Conservation (phyloP, 2,329 filamentous ascomycete species). For the Pseudogymnoascus sp. region DNA sequence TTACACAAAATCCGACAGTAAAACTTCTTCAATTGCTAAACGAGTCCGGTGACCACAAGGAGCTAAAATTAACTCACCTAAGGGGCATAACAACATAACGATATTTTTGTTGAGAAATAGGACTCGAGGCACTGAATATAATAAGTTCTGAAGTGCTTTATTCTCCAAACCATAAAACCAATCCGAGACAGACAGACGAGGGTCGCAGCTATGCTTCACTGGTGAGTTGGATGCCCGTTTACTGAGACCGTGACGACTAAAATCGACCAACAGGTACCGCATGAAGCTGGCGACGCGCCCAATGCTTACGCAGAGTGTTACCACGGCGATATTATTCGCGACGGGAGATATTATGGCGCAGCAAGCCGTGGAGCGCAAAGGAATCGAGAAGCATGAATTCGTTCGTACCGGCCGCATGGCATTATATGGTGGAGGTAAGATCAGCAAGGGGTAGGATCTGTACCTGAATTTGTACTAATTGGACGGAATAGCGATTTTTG, state of each 20-base stretch:
- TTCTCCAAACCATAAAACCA: not conserved
- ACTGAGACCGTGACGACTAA: not conserved
- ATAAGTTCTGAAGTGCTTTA: not conserved
- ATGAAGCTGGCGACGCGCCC: constrained; percentile 70
- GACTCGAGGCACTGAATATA: not conserved
- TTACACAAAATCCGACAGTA: constrained; percentile 1
- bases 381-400: constrained; percentile 65
- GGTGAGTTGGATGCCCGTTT: not conserved
- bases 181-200: not conserved
- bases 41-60: constrained; percentile 5
- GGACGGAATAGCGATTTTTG: constrained; percentile 48
- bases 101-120: not conserved
- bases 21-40: constrained; percentile 6
- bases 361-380: constrained; percentile 77
- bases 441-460: not conserved
- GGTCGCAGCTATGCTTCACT: not conserved
- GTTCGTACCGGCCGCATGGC: constrained; percentile 69
- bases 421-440: constrained; percentile 66
- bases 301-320: constrained; percentile 82
- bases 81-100: constrained; percentile 3
- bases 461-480: constrained; percentile 13
- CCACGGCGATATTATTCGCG: constrained; percentile 85
- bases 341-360: constrained; percentile 88
- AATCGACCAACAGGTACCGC: constrained; percentile 61
- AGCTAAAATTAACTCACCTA: constrained; percentile 4